Percentiles rank a stretch among this genome's conserved stretches.
Conservation (phyloP, 2,329 filamentous ascomycete species). For the Beauveria sp. region DNA sequence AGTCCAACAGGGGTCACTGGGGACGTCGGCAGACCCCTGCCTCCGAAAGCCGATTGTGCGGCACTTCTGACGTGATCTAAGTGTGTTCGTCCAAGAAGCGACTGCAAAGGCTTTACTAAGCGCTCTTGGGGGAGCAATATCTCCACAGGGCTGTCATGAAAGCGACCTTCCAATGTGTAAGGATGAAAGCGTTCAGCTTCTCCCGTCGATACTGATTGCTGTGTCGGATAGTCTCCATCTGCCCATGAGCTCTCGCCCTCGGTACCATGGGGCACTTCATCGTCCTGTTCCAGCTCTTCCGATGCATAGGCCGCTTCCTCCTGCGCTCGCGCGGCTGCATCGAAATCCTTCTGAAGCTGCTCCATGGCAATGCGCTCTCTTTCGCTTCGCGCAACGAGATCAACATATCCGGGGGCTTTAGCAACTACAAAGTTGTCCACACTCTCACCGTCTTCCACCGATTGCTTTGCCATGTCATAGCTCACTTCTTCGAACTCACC, state of each 20-base stretch:
- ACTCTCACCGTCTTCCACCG: conserved; percentile 11
- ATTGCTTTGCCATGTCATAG: conserved; percentile 24
- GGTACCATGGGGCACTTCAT: conserved; percentile 15
- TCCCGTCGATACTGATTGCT: conserved; percentile 5
- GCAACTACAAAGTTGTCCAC: conserved; percentile 14
- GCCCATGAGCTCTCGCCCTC: not conserved
- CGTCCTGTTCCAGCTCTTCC: conserved; percentile 26
- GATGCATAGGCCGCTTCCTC: conserved; percentile 21
- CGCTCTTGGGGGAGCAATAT: conserved; percentile 64
- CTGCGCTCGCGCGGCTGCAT: conserved; percentile 33
- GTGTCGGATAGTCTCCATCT: not conserved
- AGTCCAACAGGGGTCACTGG: conserved; percentile 58
- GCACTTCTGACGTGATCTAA: conserved; percentile 67
- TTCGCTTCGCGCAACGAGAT: conserved; percentile 42
- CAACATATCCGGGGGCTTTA: conserved; percentile 32
- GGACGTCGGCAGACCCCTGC: conserved; percentile 66
- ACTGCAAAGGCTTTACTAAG: conserved; percentile 61
- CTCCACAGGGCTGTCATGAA: conserved; percentile 64
- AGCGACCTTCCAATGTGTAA: conserved; percentile 66
- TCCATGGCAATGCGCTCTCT: conserved; percentile 49
- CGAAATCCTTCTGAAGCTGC: conserved; percentile 51
- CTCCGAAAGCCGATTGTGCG: conserved; percentile 70
- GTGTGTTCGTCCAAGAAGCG: conserved; percentile 60
- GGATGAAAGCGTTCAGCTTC: conserved; percentile 57
- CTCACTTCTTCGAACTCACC: conserved; percentile 57